These are phyloP conservation scores for Chlamydomonas urium DNA, from an alignment of 139 green algal species.

Conservation along the genomic window DNA sequence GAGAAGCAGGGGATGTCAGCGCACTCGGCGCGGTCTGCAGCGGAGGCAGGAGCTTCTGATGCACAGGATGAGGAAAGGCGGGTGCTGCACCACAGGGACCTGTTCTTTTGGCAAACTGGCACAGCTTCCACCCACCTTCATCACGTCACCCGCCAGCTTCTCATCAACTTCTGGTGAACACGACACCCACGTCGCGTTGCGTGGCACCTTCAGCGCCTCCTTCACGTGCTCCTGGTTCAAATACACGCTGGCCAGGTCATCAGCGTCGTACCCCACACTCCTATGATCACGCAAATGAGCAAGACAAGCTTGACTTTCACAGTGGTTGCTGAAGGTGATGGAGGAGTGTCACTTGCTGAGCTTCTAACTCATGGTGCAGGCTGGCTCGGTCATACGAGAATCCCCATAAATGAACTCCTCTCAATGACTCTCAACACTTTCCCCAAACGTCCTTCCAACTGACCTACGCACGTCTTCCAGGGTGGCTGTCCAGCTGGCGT, in stretches of 20 bases:
- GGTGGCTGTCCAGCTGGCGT: constrained; percentile 4
- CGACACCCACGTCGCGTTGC: background rate
- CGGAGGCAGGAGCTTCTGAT: too few species aligned
- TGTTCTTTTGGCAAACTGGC: background rate
- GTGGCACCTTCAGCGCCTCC: background rate
- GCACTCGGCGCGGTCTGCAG: too few species aligned
- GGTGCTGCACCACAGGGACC: too few species aligned
- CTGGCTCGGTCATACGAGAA: too few species aligned
- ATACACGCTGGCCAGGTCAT: constrained; percentile 13
- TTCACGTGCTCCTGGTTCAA: constrained; percentile 36
- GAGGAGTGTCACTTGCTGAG: too few species aligned
- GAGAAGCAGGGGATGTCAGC: background rate
- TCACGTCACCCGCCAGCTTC: constrained; percentile 46
- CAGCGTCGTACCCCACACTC: constrained; percentile 37
- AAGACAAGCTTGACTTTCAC: too few species aligned
- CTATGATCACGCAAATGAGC: constrained; percentile 14
- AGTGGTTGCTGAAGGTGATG: too few species aligned
- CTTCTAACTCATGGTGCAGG: too few species aligned
- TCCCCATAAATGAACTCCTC: too few species aligned
- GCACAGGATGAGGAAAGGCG: too few species aligned
- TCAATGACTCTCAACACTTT: too few species aligned
- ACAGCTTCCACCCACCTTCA: constrained; percentile 23
- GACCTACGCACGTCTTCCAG: constrained; percentile 43
- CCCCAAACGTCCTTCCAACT: background rate
- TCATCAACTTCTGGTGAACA: constrained; percentile 36